Conservation (phyloP, 2,329 filamentous ascomycete species). For the Ophiocordyceps camponoti-leonardi region DNA sequence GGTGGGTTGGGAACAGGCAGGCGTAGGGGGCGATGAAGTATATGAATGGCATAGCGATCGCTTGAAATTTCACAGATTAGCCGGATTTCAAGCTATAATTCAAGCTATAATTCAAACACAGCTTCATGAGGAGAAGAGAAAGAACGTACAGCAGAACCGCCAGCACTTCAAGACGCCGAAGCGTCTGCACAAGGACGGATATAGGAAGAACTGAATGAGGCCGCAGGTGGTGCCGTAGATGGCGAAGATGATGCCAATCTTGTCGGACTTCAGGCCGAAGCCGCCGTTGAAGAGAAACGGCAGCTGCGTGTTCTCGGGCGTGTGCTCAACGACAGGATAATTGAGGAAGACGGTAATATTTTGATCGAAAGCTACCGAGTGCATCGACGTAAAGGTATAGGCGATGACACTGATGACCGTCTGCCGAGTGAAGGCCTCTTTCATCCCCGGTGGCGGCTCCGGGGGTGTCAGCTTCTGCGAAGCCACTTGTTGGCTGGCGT, state of each 20-base stretch:
- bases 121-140: neutral
- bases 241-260: constrained; percentile 76
- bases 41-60: constrained; percentile 51
- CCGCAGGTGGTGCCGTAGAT: constrained; percentile 66
- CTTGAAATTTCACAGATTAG: constrained; percentile 11
- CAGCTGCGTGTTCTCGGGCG: constrained; percentile 39
- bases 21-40: constrained; percentile 76
- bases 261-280: constrained; percentile 54
- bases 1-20: constrained; percentile 36
- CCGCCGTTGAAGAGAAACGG: constrained; percentile 74
- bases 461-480: constrained; percentile 9
- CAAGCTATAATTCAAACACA: no score
- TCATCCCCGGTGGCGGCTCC: constrained; percentile 21
- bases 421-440: constrained; percentile 56
- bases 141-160: constrained; percentile 36
- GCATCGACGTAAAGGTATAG: constrained; percentile 68
- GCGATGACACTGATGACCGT: constrained; percentile 57
- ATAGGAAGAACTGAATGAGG: constrained; percentile 70
- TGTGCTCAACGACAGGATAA: constrained; percentile 42
- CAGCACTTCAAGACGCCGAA: constrained; percentile 64
- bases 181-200: constrained; percentile 55
- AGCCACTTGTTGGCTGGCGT: constrained; percentile 18
- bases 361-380: constrained; percentile 74
- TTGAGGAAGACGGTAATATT: constrained; percentile 79
- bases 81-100: neutral